Conservation (phyloP, 768 basidiomycete genomes). For the Hydnum rufescens region DNA sequence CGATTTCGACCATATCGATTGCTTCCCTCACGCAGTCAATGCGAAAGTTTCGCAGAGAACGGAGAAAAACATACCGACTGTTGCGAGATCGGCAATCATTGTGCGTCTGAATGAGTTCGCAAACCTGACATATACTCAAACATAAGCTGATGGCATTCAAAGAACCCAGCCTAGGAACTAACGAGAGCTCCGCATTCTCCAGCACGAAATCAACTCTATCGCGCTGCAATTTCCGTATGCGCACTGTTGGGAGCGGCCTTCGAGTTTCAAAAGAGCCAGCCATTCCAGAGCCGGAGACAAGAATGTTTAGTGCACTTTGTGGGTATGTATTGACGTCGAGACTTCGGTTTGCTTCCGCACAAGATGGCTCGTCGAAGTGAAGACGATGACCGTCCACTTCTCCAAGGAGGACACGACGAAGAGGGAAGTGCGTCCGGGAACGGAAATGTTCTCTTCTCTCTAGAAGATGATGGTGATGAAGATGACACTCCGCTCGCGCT, state of each 20-base stretch:
- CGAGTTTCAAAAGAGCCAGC: neutral
- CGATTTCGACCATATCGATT: constrained; percentile 91
- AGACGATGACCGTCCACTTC: neutral
- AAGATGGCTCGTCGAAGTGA: neutral
- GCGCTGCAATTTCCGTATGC: constrained; percentile 66
- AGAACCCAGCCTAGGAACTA: constrained; percentile 18
- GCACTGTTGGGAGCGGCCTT: constrained; percentile 22
- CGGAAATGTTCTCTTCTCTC: constrained; percentile 9
- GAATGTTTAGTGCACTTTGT: too few species aligned
- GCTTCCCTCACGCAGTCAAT: constrained; percentile 27
- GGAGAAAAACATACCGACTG: constrained; percentile 47
- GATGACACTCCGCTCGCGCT: constrained; percentile 7
- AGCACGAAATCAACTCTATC: constrained; percentile 83
- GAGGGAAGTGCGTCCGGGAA: neutral
- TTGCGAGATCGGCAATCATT: constrained; percentile 93
- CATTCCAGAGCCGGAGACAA: neutral
- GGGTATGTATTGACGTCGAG: too few species aligned
- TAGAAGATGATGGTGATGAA: constrained; percentile 10
- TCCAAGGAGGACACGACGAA: too few species aligned
- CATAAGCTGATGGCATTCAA: neutral
- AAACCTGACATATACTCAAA: constrained; percentile 29
- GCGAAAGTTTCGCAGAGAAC: neutral
- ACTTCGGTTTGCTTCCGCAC: neutral
- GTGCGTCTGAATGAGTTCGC: constrained; percentile 88
- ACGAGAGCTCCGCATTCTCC: constrained; percentile 94